A percentile compares a stretch with the other conserved stretches of the same genome.
Conservation (phyloP, 106 monocot genomes). For the Allium sativum region DNA sequence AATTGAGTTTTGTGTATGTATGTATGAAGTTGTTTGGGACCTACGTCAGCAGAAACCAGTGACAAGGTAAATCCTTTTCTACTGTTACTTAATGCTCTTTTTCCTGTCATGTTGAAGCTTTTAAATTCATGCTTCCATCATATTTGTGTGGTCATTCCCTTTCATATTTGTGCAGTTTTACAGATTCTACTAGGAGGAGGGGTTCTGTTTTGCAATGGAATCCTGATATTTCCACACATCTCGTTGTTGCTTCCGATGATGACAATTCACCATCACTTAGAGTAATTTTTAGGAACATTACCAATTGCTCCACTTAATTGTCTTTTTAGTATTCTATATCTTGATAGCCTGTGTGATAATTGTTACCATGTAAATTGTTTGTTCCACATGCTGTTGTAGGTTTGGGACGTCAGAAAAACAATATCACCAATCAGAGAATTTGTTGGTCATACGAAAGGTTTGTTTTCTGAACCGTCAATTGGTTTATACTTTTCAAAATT, state of each 20-base stretch:
- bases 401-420: conserved; percentile 98
- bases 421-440: conserved; percentile 93
- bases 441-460: conserved; percentile 95
- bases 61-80: conserved; percentile 42
- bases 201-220: conserved; percentile 99
- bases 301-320: background rate
- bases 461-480: background rate
- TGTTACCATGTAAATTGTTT: background rate
- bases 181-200: conserved; percentile 74
- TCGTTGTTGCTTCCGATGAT: conserved; percentile 92
- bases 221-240: conserved; percentile 87
- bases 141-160: background rate
- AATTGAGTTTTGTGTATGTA: too few relatives aligned
- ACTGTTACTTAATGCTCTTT: background rate
- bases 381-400: conserved; percentile 25
- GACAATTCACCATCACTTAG: conserved; percentile 78
- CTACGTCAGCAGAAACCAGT: conserved; percentile 72
- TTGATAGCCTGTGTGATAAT: conserved; percentile 3
- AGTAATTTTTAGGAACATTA: conserved; percentile 22
- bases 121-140: background rate
- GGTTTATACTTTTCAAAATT: background rate
- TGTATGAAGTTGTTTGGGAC: conserved; percentile 84
- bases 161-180: conserved; percentile 42
- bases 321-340: background rate
- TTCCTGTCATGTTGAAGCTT: background rate